These are phyloP conservation scores for Parsonsia alboflavescens DNA, from an alignment of 257 asterid species.

Conservation along the genomic window DNA sequence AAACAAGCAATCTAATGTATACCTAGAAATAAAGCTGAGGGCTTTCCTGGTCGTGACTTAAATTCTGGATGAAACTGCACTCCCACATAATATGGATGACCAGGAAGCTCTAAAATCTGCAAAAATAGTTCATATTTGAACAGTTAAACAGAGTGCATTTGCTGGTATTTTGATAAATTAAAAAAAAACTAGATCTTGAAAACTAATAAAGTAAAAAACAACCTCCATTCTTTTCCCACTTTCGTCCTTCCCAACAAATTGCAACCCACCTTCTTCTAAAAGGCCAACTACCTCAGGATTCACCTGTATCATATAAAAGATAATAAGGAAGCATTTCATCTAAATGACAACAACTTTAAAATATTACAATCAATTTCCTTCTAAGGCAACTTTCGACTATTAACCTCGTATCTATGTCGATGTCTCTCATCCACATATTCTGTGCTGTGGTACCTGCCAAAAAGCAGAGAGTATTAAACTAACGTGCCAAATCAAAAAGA, in stretches of 20 bases:
- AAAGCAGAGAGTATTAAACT: constrained; percentile 17
- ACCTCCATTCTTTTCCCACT: constrained; percentile 95
- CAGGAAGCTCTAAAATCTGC: constrained; percentile 68
- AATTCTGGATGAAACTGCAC: constrained; percentile 95
- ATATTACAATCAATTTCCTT: constrained; percentile 9
- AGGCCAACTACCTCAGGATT: constrained; percentile 66
- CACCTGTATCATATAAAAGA: constrained; percentile 48
- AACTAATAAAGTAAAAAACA: constrained; percentile 13
- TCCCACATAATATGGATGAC: constrained; percentile 82
- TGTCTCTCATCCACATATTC: constrained; percentile 82
- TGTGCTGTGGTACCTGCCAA: constrained; percentile 57
- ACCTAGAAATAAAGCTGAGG: constrained; percentile 80
- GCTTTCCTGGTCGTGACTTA: constrained; percentile 88
- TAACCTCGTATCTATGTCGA: constrained; percentile 94
- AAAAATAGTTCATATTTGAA: constrained; percentile 3
- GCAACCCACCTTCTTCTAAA: constrained; percentile 72
- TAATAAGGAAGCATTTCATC: constrained; percentile 12
- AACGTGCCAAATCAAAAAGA: constrained; percentile 4
- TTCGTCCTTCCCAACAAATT: constrained; percentile 93
- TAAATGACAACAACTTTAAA: constrained; percentile 5
- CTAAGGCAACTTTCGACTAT: constrained; percentile 11
- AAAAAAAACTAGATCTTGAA: neutral
- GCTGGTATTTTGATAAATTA: neutral
- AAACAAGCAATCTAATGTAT: constrained; percentile 3
- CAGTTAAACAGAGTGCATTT: neutral